Evolutionary conservation across 441 rosid species (phyloP), one percentile per base, ranked within the genome.

Genomic region (Pelargonium australe): DNA sequence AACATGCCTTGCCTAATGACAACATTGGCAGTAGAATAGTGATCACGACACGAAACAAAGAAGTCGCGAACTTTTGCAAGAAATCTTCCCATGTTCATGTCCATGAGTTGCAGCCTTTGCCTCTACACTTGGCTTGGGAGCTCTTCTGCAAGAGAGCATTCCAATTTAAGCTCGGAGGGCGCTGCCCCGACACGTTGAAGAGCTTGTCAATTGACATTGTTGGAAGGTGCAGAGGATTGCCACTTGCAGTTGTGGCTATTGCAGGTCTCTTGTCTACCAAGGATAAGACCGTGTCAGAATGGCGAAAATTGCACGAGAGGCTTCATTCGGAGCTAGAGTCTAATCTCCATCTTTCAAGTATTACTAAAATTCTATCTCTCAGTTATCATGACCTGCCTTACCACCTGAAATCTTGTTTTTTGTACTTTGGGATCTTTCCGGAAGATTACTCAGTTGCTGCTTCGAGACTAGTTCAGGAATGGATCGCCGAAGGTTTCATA

Each of bases 401-500:
- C 31, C 6, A 53, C 28, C 71, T 73, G 5, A 73, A 68, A 13
- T 19, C 55, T 4, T 63, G 68, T 43, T 68, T 73, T 25, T 23
- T 73, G 61, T 69, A 64, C 17, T 34, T 73, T 11, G 55, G 69
- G 6, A 11, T 73, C 16, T 73, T 73, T 17, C 76, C 72, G 0
- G 65, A 64, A 7, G 69, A 44, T 37, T 16, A 53, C 3, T 16
- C 7, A 3, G 37, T 68, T n/a, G 12, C 12, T 40, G 19, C 34
- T 10, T 31, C 7, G 3, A 68, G 65, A 40, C 6, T 73, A n/a
- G 12, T 64, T 23, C 66, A 61, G 4, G 23, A 62, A 19, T 73
- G 72, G 72, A 63, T 68, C 1, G 71, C 76, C 1, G 68, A 73
- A 16, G 76, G 76, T 7, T 73, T 73, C 3, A 17, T 73, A 5